A percentile compares a stretch with the other conserved stretches of the same genome.
Evolutionary conservation across 2,329 filamentous ascomycete genomes (phyloP).

Genomic region (Arthrinium puccinioides): DNA sequence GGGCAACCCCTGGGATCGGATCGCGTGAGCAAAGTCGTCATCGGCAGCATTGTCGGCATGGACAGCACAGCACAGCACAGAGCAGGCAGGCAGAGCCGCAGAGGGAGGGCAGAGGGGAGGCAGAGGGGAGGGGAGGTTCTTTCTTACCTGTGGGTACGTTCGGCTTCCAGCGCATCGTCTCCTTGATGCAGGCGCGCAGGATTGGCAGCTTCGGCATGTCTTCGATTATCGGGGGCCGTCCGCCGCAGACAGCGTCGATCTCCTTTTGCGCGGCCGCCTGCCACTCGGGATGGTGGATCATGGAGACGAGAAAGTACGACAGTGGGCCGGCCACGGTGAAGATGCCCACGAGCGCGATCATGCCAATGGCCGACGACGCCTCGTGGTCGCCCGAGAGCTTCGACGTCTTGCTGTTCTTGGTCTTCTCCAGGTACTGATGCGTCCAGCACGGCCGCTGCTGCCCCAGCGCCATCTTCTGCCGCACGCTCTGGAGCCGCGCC

Average conservation of each 20-base stretch:
- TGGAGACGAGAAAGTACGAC: slow-evolving; percentile 30
- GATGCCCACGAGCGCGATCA: slow-evolving; percentile 29
- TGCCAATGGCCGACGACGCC: slow-evolving; percentile 25
- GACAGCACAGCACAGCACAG: too few species aligned
- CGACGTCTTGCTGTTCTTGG: slow-evolving; percentile 16
- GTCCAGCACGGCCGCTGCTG: slow-evolving; percentile 32
- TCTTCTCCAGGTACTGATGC: slow-evolving; percentile 31
- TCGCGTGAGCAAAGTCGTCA: slow-evolving; percentile 5
- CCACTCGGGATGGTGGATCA: slow-evolving; percentile 41
- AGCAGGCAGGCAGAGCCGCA: too few species aligned
- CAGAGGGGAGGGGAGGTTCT: too few species aligned
- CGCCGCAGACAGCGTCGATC: slow-evolving; percentile 34
- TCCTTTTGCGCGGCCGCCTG: slow-evolving; percentile 36
- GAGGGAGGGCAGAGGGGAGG: not conserved
- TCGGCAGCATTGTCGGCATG: too few species aligned
- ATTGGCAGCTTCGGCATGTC: slow-evolving; percentile 34
- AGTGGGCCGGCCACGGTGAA: slow-evolving; percentile 28
- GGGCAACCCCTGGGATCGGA: slow-evolving; percentile 34
- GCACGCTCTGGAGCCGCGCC: slow-evolving; percentile 31
- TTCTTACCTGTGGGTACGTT: slow-evolving; percentile 33
- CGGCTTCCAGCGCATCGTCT: slow-evolving; percentile 36
- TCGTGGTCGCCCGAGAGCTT: slow-evolving; percentile 23
- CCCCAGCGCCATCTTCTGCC: slow-evolving; percentile 30
- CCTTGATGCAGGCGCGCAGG: slow-evolving; percentile 38
- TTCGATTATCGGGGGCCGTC: slow-evolving; percentile 32